These are phyloP conservation scores for Botrytis byssoidea DNA, from an alignment of 2,329 filamentous ascomycete genomes.

Conservation along the genomic window DNA sequence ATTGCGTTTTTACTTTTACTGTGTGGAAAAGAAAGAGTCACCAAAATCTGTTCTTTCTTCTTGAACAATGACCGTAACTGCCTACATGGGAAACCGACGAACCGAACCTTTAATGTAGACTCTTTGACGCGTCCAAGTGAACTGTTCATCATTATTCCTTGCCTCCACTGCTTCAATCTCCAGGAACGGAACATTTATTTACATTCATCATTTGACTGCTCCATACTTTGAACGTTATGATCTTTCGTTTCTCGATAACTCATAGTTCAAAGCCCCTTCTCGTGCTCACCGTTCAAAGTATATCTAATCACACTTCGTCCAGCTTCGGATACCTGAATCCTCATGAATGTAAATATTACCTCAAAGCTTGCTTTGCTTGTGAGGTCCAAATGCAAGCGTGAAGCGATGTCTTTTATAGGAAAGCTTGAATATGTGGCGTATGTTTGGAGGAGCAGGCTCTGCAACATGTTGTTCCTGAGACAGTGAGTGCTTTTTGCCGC, in stretches of 20 bases:
- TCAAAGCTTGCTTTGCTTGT: background rate
- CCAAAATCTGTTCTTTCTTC: background rate
- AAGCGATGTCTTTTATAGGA: background rate
- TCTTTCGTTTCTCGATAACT: background rate
- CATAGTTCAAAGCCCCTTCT: background rate
- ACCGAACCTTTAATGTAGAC: background rate
- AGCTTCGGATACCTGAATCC: background rate
- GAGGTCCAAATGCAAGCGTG: background rate
- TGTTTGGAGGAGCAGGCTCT: background rate
- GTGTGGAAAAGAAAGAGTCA: background rate
- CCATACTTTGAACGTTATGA: background rate
- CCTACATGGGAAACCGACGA: background rate
- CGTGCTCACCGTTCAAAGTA: background rate
- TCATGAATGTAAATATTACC: background rate
- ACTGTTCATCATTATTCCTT: background rate
- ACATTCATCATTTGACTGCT: background rate
- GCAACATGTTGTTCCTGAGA: background rate
- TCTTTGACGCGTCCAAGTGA: background rate
- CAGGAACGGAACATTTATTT: background rate
- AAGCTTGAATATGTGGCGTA: background rate
- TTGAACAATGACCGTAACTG: background rate
- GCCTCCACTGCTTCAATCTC: background rate
- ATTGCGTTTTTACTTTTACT: background rate
- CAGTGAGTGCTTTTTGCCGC: background rate
- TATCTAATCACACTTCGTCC: background rate